A percentile compares a stretch with the other conserved stretches of the same genome.
Conservation (phyloP, 768 basidiomycete genomes). For the Hortiboletus flavorubellus region DNA sequence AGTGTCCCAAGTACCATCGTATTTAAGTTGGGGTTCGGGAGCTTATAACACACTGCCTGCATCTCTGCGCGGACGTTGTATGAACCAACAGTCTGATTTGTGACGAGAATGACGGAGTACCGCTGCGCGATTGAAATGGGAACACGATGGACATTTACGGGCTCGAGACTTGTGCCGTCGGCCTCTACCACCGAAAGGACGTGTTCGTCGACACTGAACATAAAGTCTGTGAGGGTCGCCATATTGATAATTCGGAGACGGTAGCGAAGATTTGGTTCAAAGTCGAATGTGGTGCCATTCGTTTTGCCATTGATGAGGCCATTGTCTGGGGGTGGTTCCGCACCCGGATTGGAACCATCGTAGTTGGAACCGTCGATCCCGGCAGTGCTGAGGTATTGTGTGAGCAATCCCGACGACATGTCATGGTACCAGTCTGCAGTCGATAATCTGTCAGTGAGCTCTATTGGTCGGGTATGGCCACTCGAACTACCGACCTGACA, state of each 20-base stretch:
- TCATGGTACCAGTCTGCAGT: constrained; percentile 33
- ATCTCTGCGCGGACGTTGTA: constrained; percentile 39
- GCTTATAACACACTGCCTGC: constrained; percentile 32
- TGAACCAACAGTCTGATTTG: constrained; percentile 36
- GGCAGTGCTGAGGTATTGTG: constrained; percentile 28
- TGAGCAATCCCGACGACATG: constrained; percentile 28
- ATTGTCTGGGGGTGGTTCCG: constrained; percentile 39
- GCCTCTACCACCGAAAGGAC: constrained; percentile 46
- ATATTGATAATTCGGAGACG: constrained; percentile 49
- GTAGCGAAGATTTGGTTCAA: constrained; percentile 37
- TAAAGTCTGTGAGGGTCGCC: constrained; percentile 44
- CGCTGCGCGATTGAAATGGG: constrained; percentile 46
- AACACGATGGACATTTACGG: constrained; percentile 38
- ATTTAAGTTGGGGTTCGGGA: constrained; percentile 27
- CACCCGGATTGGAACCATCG: constrained; percentile 28
- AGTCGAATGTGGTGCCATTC: constrained; percentile 24
- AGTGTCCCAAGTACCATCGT: constrained; percentile 29
- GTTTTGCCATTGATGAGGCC: constrained; percentile 35
- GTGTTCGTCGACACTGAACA: constrained; percentile 46
- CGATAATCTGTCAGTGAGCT: background rate
- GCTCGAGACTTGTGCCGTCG: constrained; percentile 43
- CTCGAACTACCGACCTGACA: constrained; percentile 30
- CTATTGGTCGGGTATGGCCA: background rate
- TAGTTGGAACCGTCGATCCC: constrained; percentile 30
- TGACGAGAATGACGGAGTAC: constrained; percentile 44